Conservation (phyloP, 2,329 filamentous ascomycete genomes). For the Achaetomium macrosporum region DNA sequence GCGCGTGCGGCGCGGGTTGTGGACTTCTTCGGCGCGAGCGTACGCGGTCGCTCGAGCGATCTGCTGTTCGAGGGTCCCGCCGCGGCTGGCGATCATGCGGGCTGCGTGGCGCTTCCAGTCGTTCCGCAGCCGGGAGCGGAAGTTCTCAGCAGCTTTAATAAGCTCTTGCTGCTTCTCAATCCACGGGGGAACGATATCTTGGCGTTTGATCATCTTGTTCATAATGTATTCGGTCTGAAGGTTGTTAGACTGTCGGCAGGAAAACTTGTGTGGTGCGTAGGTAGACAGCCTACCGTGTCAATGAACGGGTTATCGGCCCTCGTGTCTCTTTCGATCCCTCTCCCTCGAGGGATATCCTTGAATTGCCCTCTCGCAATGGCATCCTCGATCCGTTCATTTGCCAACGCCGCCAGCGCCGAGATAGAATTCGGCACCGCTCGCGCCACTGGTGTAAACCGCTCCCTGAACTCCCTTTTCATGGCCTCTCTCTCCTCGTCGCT, state of each 20-base stretch:
- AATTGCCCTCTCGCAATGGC: conserved; percentile 91
- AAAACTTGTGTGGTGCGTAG: too few species aligned
- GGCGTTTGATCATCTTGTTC: conserved; percentile 97
- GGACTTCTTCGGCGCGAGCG: conserved; percentile 64
- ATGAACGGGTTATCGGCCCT: conserved; percentile 83
- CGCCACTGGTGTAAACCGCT: conserved; percentile 69
- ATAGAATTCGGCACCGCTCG: conserved; percentile 70
- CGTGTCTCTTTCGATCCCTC: conserved; percentile 72
- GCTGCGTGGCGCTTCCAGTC: conserved; percentile 85
- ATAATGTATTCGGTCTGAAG: conserved; percentile 79
- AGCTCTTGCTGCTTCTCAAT: conserved; percentile 98
- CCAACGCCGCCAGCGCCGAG: conserved; percentile 71
- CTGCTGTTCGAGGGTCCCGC: conserved; percentile 69
- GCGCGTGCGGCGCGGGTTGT: conserved; percentile 50
- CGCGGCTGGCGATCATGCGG: conserved; percentile 67
- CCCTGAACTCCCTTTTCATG: conserved; percentile 66
- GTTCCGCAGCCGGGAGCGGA: conserved; percentile 66
- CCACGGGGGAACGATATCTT: conserved; percentile 95
- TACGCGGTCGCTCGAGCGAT: conserved; percentile 65
- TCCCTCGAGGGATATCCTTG: conserved; percentile 69
- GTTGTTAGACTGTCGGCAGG: neutral
- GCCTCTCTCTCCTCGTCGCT: conserved; percentile 68
- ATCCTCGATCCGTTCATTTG: conserved; percentile 86
- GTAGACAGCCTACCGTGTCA: conserved; percentile 52
- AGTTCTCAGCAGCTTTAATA: conserved; percentile 59